Evolutionary conservation across 2,329 filamentous ascomycete species (phyloP).

Genomic region (Aspergillus fructus): DNA sequence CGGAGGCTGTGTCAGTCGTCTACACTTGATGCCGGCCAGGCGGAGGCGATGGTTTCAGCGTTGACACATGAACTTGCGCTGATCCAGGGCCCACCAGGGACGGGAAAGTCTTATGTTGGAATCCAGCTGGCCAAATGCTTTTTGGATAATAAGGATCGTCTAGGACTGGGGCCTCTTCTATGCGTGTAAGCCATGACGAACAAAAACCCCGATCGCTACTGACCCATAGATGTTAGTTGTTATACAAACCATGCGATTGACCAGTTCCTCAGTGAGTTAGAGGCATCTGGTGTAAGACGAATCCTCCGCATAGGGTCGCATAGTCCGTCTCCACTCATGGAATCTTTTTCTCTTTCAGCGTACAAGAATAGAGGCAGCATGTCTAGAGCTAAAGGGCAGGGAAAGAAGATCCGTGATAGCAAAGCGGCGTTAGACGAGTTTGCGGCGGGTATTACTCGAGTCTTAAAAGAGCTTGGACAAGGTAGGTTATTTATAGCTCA

Average conservation of each 20-base stretch:
- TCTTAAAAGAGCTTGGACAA: neutral
- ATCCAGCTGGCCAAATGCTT: conserved; percentile 15
- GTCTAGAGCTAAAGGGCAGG: neutral
- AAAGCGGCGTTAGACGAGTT: neutral
- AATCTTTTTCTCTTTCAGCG: neutral
- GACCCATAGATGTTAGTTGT: neutral
- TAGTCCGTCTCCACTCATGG: neutral
- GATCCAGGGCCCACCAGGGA: conserved; percentile 27
- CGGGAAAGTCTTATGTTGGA: conserved; percentile 28
- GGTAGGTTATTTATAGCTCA: neutral
- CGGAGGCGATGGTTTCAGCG: conserved; percentile 6
- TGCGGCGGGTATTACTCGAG: neutral
- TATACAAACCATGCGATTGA: conserved; percentile 14
- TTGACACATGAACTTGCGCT: conserved; percentile 18
- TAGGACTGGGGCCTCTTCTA: neutral
- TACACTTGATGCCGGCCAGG: conserved; percentile 8
- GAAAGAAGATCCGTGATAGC: neutral
- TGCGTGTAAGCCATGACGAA: neutral
- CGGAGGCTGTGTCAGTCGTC: neutral
- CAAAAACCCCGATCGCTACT: neutral
- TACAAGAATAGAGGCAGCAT: neutral
- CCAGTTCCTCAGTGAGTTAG: conserved; percentile 8
- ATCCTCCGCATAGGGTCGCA: conserved; percentile 8
- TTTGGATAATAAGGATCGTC: neutral
- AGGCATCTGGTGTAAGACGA: neutral